Conservation (phyloP, 805 yeast genomes). For the Candida oleophila region DNA sequence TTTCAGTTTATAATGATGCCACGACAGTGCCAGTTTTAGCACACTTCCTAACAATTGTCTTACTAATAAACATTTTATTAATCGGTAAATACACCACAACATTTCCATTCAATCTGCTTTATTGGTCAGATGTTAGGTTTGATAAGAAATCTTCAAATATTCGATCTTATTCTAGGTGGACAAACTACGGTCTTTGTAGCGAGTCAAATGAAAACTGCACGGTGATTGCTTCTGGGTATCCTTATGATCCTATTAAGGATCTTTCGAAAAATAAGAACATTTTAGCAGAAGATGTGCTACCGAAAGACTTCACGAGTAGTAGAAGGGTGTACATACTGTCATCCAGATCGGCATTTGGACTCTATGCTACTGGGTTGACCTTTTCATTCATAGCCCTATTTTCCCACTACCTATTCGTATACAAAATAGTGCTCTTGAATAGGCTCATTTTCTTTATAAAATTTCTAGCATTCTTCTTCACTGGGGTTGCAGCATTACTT, state of each 20-base stretch:
- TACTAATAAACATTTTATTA: background rate
- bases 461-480: background rate
- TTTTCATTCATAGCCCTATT: background rate
- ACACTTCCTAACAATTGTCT: background rate
- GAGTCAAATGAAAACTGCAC: background rate
- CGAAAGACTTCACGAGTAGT: background rate
- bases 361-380: background rate
- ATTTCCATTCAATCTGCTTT: constrained; percentile 1
- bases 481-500: background rate
- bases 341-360: background rate
- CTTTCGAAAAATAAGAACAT: background rate
- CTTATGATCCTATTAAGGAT: background rate
- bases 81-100: background rate
- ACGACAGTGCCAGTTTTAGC: background rate
- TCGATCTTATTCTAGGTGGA: background rate
- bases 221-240: background rate
- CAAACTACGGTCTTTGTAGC: background rate
- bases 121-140: background rate
- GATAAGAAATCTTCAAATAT: background rate
- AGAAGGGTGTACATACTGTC: background rate
- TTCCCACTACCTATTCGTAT: background rate
- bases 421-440: background rate
- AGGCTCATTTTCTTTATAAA: background rate
- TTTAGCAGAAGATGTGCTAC: background rate
- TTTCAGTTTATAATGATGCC: background rate